Base-by-base conservation (phyloP, 108 stramenopile genomes). In the Nitzschia sp. region DNA sequence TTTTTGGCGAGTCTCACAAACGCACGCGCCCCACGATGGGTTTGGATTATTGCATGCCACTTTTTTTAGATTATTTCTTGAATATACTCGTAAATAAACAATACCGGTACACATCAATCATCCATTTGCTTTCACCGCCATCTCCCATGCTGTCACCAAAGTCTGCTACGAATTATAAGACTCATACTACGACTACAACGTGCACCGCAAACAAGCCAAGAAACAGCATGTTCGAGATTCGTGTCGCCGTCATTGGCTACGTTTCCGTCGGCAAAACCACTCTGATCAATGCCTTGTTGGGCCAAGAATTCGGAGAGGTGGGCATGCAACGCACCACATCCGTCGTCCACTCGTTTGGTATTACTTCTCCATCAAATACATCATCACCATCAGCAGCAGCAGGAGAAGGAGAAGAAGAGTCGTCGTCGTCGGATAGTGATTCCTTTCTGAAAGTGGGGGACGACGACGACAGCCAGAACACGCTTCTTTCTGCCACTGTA, bases 231-330 rank as follows among this genome's bases (percentile, higher is more conserved):
- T 62, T 68, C 28, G 71, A 72, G n/a, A 66, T 72, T 31, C 30
- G 41, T 17, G 53, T 72, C 9, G 71, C 58, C 35, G 33, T 72
- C 15, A 53, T 72, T n/a, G 71, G 71, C 53, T 28, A 64, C 27
- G 71, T 72, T 29, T 32, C 47, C 30, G 75, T 55, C 3, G 75
- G 75, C 9, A 76, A 76, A 50, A 63, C 62, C 22, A 76, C 75
- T 3, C 56, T 72, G 8, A 27, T 78, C n/a, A 78, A 78, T 68
- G 77, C 77, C 5, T 68, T 78, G 53, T 30, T 78, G 13, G 52
- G 66, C 11, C 58, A 73, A 17, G 66, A 62, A 34, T 78, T 62
- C 71, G 52, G 71, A n/a, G 71, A 78, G 34, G 66, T 68, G n/a
- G 50, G 65, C 0, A 32, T 73, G 52, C 52, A 64, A 36, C 76